Conservation (phyloP, 2,329 filamentous ascomycete species). For the Coniella vitis region DNA sequence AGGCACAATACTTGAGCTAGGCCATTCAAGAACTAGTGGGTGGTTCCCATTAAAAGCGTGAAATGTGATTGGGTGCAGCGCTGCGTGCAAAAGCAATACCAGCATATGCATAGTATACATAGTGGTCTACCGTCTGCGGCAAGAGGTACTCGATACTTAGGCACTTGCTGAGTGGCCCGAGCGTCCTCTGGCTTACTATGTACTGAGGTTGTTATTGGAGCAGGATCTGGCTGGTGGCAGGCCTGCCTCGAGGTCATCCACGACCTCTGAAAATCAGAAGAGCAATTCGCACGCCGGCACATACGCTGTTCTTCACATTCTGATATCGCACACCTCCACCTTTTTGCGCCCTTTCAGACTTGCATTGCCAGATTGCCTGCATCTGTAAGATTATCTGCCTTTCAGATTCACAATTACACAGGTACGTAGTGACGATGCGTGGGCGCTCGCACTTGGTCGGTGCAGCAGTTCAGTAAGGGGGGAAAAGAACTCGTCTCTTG, state of each 20-base stretch:
- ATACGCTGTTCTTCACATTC: slow-evolving; percentile 8
- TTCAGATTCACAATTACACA: slow-evolving; percentile 4
- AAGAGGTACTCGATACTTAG: neutral
- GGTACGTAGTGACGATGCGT: slow-evolving; percentile 5
- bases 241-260: neutral
- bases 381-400: neutral
- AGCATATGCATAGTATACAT: no score
- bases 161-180: neutral
- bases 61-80: slow-evolving; percentile 12
- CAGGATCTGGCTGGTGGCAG: neutral
- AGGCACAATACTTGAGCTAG: neutral
- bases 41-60: slow-evolving; percentile 7
- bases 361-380: neutral
- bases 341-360: slow-evolving; percentile 1
- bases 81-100: no score
- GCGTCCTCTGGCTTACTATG: neutral
- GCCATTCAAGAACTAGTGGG: slow-evolving; percentile 1
- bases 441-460: neutral
- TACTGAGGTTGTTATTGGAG: neutral
- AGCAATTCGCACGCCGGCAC: neutral
- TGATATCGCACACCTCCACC: slow-evolving; percentile 13
- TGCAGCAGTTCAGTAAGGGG: slow-evolving; percentile 8
- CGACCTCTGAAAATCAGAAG: slow-evolving; percentile 9
- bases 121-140: no score
- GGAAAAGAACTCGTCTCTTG: neutral